These are phyloP conservation scores for Cryptococcus depauperatus DNA, from an alignment of 1,284 basidiomycete species.

Conservation along the genomic window DNA sequence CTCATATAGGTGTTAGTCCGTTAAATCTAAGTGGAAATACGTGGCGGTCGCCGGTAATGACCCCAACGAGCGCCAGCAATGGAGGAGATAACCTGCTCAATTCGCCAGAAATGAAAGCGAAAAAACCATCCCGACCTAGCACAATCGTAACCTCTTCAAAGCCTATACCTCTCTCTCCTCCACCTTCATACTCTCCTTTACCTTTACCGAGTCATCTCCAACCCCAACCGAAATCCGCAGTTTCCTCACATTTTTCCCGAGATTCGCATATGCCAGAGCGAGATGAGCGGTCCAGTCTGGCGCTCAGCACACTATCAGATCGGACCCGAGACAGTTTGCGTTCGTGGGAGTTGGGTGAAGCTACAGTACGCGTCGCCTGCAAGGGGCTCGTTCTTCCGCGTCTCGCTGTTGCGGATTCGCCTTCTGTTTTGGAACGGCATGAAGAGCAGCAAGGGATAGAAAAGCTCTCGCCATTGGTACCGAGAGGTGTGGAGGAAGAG, in stretches of 20 bases:
- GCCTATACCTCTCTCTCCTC: not conserved
- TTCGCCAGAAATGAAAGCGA: too few relatives aligned
- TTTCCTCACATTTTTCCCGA: not conserved
- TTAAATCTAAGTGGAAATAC: not conserved
- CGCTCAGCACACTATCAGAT: constrained; percentile 2
- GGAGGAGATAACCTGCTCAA: too few relatives aligned
- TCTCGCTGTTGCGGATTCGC: not conserved
- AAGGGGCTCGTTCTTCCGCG: constrained; percentile 3
- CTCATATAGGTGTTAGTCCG: not conserved
- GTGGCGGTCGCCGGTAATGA: too few relatives aligned
- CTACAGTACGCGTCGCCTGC: constrained; percentile 6
- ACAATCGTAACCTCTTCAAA: too few relatives aligned
- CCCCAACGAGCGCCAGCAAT: too few relatives aligned
- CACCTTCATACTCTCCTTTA: not conserved
- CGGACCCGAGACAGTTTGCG: constrained; percentile 1
- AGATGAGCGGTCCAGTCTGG: constrained; percentile 7
- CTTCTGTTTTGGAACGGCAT: not conserved
- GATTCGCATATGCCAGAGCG: too few relatives aligned
- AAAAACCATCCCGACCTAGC: too few relatives aligned
- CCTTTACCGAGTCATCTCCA: not conserved
- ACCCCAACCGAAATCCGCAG: not conserved
- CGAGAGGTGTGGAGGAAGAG: constrained; percentile 1
- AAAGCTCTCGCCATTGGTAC: not conserved
- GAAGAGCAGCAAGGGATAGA: not conserved
- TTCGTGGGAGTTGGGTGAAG: constrained; percentile 7